phyloP scores from a whole-genome alignment of 2,329 filamentous ascomycete genomes.

The Penicillium sp. region DNA sequence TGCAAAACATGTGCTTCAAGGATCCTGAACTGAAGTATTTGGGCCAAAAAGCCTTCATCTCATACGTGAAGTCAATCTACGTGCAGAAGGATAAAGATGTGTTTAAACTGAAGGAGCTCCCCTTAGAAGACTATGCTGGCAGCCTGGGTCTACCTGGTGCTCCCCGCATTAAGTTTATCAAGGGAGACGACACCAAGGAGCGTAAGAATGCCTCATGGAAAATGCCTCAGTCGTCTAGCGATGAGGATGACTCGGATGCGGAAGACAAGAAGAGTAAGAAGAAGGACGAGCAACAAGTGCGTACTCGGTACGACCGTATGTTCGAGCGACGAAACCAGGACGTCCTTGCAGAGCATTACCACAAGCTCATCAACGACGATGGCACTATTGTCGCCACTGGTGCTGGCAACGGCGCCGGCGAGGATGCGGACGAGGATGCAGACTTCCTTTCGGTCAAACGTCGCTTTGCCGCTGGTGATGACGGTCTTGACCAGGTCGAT shows the following conservation, averaged over 20 bases:
- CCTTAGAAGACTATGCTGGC: conserved; percentile 81
- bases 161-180: conserved; percentile 90
- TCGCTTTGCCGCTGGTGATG: conserved; percentile 73
- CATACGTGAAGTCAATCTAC: conserved; percentile 82
- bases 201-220: conserved; percentile 83
- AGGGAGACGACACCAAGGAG: conserved; percentile 83
- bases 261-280: conserved; percentile 51
- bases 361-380: conserved; percentile 75
- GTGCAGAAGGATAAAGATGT: conserved; percentile 90
- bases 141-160: conserved; percentile 89
- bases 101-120: conserved; percentile 81
- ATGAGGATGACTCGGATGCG: conserved; percentile 57
- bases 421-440: conserved; percentile 68
- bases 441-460: conserved; percentile 91
- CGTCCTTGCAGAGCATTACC: conserved; percentile 90
- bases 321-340: conserved; percentile 97
- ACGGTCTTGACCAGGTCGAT: conserved; percentile 48
- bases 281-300: conserved; percentile 66
- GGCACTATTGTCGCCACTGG: conserved; percentile 45
- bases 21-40: conserved; percentile 92
- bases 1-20: conserved; percentile 96
- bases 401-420: conserved; percentile 40
- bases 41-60: conserved; percentile 93
- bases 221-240: conserved; percentile 63
- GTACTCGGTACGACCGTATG: conserved; percentile 97